phyloP scores from a whole-genome alignment of 495 filamentous ascomycete species.

The Aspergillus heteromorphus region DNA sequence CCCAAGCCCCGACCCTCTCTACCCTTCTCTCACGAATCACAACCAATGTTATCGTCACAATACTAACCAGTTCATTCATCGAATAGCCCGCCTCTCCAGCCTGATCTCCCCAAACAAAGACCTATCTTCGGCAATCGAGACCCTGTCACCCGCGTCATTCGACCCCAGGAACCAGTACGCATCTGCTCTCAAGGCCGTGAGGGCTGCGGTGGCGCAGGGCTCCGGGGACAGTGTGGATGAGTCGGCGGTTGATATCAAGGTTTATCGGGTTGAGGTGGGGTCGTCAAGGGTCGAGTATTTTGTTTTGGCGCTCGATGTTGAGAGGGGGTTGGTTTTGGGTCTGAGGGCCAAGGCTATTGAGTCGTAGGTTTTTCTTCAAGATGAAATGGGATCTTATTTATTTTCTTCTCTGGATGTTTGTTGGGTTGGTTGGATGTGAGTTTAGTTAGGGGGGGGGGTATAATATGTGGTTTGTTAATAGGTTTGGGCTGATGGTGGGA shows the following conservation, averaged over 20 bases:
- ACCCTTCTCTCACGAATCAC: no score
- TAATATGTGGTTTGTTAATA: no score
- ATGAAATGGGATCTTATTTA: no score
- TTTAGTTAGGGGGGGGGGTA: no score
- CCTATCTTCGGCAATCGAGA: slow-evolving; percentile 29
- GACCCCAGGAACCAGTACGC: slow-evolving; percentile 38
- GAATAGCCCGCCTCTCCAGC: slow-evolving; percentile 32
- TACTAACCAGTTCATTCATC: no score
- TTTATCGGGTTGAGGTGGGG: slow-evolving; percentile 62
- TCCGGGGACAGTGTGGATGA: slow-evolving; percentile 19
- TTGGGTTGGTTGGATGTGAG: no score
- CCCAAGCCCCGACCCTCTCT: no score
- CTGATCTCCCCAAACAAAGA: slow-evolving; percentile 33
- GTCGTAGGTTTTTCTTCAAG: slow-evolving; percentile 52
- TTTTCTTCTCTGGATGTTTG: no score
- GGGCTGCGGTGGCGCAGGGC: slow-evolving; percentile 25
- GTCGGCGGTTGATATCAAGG: slow-evolving; percentile 58
- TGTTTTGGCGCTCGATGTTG: slow-evolving; percentile 57
- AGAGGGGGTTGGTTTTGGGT: slow-evolving; percentile 58
- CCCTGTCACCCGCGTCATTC: slow-evolving; percentile 32
- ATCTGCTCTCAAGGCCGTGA: slow-evolving; percentile 26
- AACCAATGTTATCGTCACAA: no score
- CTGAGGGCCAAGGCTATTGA: slow-evolving; percentile 72
- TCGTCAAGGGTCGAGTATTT: slow-evolving; percentile 69
- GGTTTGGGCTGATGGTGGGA: no score